phyloP scores from a whole-genome alignment of 2,329 filamentous ascomycete species.

The Hypocrella siamensis region DNA sequence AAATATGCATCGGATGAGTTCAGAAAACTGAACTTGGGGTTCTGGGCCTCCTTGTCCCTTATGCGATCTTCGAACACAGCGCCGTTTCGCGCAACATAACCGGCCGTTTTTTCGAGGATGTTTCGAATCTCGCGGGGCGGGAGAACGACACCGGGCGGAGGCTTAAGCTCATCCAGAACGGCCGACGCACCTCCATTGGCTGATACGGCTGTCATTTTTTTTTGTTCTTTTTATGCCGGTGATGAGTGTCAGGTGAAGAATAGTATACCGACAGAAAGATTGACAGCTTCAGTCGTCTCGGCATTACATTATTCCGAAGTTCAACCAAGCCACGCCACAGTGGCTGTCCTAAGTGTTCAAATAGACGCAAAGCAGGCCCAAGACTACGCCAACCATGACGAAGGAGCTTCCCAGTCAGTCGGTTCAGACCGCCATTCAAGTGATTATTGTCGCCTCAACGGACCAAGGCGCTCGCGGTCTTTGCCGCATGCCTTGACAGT shows the following conservation, averaged over 20 bases:
- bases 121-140: constrained; percentile 78
- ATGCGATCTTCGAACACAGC: constrained; percentile 67
- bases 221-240: not conserved
- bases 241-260: not conserved
- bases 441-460: too few relatives aligned
- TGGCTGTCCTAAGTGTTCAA: too few relatives aligned
- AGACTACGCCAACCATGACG: too few relatives aligned
- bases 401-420: too few relatives aligned
- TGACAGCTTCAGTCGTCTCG: too few relatives aligned
- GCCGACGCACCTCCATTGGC: constrained; percentile 37
- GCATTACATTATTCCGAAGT: too few relatives aligned
- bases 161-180: constrained; percentile 52
- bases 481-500: too few relatives aligned
- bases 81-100: constrained; percentile 63
- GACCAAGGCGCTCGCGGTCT: too few relatives aligned
- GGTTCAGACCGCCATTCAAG: too few relatives aligned
- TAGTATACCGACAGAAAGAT: too few relatives aligned
- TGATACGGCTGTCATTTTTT: constrained; percentile 5
- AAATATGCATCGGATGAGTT: constrained; percentile 69
- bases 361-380: too few relatives aligned
- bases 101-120: constrained; percentile 85
- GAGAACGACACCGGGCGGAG: constrained; percentile 69
- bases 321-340: too few relatives aligned
- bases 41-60: constrained; percentile 66
- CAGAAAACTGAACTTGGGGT: constrained; percentile 87